phyloP scores from a whole-genome alignment of 164 flowering plant species.

The Warburgia ugandensis region DNA sequence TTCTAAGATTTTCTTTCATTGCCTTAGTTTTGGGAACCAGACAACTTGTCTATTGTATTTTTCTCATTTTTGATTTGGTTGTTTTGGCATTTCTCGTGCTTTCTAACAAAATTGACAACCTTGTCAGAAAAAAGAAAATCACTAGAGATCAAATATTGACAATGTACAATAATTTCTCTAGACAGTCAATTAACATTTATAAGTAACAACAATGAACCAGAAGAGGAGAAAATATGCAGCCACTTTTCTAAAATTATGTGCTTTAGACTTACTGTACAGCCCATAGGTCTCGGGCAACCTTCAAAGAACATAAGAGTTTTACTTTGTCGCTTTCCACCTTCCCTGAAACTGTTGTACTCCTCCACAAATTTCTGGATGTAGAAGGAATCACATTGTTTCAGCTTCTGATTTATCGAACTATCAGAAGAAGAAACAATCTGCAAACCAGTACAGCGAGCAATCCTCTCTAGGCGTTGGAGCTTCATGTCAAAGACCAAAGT shows the following conservation, averaged over 20 bases:
- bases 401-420: slow-evolving; percentile 33
- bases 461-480: slow-evolving; percentile 74
- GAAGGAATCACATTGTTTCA: slow-evolving; percentile 71
- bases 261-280: slow-evolving; percentile 96
- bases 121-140: too few relatives aligned
- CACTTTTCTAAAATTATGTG: too few relatives aligned
- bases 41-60: too few relatives aligned
- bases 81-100: too few relatives aligned
- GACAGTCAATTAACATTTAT: too few relatives aligned
- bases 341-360: slow-evolving; percentile 45
- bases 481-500: slow-evolving; percentile 93
- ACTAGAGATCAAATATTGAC: too few relatives aligned
- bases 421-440: slow-evolving; percentile 51
- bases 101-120: too few relatives aligned
- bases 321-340: slow-evolving; percentile 57
- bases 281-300: slow-evolving; percentile 72
- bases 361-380: slow-evolving; percentile 67
- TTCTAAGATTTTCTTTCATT: too few relatives aligned
- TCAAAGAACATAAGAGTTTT: slow-evolving; percentile 93
- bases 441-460: slow-evolving; percentile 85
- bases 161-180: too few relatives aligned
- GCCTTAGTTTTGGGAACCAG: too few relatives aligned
- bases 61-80: too few relatives aligned
- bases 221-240: too few relatives aligned
- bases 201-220: background rate